Conservation (phyloP, 306 rosid genomes). For the Rosa multiflora region DNA sequence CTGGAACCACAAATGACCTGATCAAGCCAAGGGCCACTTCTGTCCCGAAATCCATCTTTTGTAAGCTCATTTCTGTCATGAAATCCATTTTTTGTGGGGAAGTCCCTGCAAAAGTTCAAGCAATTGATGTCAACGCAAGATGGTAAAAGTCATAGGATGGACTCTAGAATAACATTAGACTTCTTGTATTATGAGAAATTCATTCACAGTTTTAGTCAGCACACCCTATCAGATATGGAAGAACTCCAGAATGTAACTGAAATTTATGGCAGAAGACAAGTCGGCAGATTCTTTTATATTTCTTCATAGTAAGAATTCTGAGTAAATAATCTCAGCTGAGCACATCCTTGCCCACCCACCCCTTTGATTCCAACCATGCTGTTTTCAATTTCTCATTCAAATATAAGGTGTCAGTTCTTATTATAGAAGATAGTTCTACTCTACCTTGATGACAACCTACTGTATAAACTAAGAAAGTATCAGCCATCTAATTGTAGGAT, state of each 20-base stretch:
- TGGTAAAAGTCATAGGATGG: conserved; percentile 2
- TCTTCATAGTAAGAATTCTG: neutral
- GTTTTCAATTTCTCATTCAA: too few relatives aligned
- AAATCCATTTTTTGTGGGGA: conserved; percentile 50
- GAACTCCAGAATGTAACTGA: neutral
- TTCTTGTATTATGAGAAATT: neutral
- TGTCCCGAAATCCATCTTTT: conserved; percentile 58
- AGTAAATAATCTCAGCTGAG: neutral
- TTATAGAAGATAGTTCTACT: neutral
- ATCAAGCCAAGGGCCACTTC: conserved; percentile 74
- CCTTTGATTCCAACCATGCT: neutral
- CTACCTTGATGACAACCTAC: neutral
- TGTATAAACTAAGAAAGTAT: neutral
- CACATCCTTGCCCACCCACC: neutral
- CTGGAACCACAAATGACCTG: conserved; percentile 53
- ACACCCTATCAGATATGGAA: neutral
- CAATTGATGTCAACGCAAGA: neutral
- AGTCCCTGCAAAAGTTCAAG: conserved; percentile 18
- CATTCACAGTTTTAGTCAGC: neutral
- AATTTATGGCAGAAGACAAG: neutral
- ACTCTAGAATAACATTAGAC: conserved; percentile 3
- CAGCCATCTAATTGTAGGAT: neutral
- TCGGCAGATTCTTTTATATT: neutral
- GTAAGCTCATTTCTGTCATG: conserved; percentile 44
- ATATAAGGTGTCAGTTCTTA: neutral